Base-by-base conservation (phyloP, 208 protist genomes). In the Crithidia bombi region DNA sequence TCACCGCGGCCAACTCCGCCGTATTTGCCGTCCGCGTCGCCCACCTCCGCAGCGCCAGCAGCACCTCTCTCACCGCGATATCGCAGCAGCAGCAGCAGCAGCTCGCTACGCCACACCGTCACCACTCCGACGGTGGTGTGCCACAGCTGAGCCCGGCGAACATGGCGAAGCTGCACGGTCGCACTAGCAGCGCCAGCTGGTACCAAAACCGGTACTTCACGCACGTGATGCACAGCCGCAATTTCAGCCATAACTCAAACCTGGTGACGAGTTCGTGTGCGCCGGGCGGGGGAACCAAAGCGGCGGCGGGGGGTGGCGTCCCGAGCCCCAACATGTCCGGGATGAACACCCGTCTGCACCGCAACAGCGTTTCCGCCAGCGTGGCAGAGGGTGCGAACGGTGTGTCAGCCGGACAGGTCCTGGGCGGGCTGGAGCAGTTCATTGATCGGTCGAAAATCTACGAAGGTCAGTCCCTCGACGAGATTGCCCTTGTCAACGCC, bases 401-500 rank as follows among this genome's bases (percentile, higher is more conserved):
- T 25, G n/a, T 30, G 51, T 32, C 33, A 17, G 49, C 26, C 12
- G 15, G 49, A 1, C 19, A 26, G 46, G 32, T 5, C 44, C 38
- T 36, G 28, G 30, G 32, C 3, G 62, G 57, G 12, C 49, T 93
- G 21, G 65, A 75, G 35, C 28, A 39, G n/a, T 66, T 80, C 52
- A 83, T 81, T 36, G 88, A 93, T 35, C 73, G 85, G 15, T 72
- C 75, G 19, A 90, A 91, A 51, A 69, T 91, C 19, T 98, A 96
- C 72, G 87, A 98, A 57, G 92, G 88, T 0, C 80, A 91, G 66
- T 97, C 90, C 33, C 82, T 95, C 3, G 97, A 98, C 73, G 97
- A 98, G 73, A 90, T 97, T 52, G 95, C 94, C 11, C 76, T 95
- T 1, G 87, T 97, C 19, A 82, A 66, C 30, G 91, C 90, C 36